These are phyloP conservation scores for Aegilops tauschii DNA, from an alignment of 176 grass and related monocot species.

Conservation along the genomic window DNA sequence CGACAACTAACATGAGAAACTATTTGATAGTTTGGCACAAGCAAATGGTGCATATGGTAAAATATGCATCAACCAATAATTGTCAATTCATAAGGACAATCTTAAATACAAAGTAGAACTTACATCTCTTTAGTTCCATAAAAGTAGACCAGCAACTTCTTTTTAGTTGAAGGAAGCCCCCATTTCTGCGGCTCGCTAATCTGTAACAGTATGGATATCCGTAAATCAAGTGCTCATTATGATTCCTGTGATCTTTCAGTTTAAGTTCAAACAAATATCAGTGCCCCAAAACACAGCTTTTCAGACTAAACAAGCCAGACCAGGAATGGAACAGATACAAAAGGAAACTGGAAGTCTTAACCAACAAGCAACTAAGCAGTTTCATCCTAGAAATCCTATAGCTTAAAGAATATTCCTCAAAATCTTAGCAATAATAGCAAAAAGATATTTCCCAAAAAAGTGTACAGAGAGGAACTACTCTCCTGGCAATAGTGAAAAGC, in stretches of 20 bases:
- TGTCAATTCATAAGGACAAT: slow-evolving; percentile 13
- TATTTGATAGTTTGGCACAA: slow-evolving; percentile 11
- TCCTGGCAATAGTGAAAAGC: background rate
- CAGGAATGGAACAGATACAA: background rate
- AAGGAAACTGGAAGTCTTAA: background rate
- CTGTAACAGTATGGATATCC: slow-evolving; percentile 46
- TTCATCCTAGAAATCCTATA: slow-evolving; percentile 5
- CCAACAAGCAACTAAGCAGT: background rate
- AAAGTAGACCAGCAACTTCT: slow-evolving; percentile 93
- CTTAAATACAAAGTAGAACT: slow-evolving; percentile 47
- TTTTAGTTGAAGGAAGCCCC: slow-evolving; percentile 55
- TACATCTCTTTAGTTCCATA: slow-evolving; percentile 99
- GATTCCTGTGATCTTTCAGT: background rate
- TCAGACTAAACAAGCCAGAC: background rate
- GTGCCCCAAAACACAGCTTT: background rate
- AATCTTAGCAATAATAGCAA: background rate
- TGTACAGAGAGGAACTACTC: background rate
- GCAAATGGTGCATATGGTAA: slow-evolving; percentile 26
- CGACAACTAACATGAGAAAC: background rate
- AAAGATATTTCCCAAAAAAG: background rate
- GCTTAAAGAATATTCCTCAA: background rate
- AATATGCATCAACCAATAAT: slow-evolving; percentile 1
- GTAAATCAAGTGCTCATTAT: slow-evolving; percentile 22
- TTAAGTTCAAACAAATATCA: slow-evolving; percentile 15
- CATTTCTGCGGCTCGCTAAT: slow-evolving; percentile 88